phyloP scores from a whole-genome alignment of 2,329 filamentous ascomycete species.

The Phaeosphaeriaceae sp. region DNA sequence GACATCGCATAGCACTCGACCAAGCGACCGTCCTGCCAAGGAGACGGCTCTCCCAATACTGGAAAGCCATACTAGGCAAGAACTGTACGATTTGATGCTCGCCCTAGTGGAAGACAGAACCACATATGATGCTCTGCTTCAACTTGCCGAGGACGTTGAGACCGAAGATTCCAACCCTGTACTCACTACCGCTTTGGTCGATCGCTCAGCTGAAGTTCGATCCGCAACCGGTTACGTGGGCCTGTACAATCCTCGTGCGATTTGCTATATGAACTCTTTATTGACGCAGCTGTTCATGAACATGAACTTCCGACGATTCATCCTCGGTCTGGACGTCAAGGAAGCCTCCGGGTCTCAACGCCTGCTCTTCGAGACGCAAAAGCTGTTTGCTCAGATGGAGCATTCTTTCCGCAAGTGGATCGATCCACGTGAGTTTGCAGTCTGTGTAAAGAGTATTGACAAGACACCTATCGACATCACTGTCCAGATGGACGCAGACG shows the following conservation, averaged over 20 bases:
- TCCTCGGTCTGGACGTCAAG: slow-evolving; percentile 65
- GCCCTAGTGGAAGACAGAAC: slow-evolving; percentile 40
- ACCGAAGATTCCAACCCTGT: slow-evolving; percentile 59
- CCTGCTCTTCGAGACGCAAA: slow-evolving; percentile 78
- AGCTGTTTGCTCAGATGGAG: slow-evolving; percentile 85
- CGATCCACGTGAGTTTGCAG: slow-evolving; percentile 75
- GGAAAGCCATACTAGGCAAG: slow-evolving; percentile 43
- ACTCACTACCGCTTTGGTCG: slow-evolving; percentile 62
- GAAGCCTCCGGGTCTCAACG: slow-evolving; percentile 66
- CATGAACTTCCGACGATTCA: slow-evolving; percentile 81
- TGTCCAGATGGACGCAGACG: slow-evolving; percentile 96
- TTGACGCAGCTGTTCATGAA: slow-evolving; percentile 98
- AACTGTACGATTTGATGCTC: slow-evolving; percentile 47
- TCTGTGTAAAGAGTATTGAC: slow-evolving; percentile 81
- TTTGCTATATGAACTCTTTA: slow-evolving; percentile 95
- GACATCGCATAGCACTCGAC: slow-evolving; percentile 5
- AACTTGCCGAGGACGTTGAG: slow-evolving; percentile 28
- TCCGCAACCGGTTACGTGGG: slow-evolving; percentile 84
- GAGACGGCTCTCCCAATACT: slow-evolving; percentile 37
- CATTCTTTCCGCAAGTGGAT: slow-evolving; percentile 76
- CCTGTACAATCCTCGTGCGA: slow-evolving; percentile 90
- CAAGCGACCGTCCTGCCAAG: slow-evolving; percentile 1
- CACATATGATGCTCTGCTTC: slow-evolving; percentile 38
- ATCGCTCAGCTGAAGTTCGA: slow-evolving; percentile 72
- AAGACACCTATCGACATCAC: slow-evolving; percentile 83